phyloP scores from a whole-genome alignment of 2,329 filamentous ascomycete genomes.

The Cryphonectria parasitica region DNA sequence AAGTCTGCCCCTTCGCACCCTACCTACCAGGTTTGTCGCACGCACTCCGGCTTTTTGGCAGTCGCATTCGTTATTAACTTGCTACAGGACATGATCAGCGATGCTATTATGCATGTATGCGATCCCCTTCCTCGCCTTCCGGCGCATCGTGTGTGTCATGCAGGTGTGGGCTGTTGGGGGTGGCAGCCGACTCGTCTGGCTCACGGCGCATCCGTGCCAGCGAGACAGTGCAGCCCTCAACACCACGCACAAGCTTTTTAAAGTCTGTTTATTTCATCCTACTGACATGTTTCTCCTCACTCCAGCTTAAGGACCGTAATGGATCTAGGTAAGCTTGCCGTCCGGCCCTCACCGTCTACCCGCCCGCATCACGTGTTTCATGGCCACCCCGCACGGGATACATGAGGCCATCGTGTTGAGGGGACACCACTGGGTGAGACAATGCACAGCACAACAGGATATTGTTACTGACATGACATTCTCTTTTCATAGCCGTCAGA shows the following conservation, averaged over 20 bases:
- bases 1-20: conserved; percentile 52
- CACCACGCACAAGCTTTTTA: neutral
- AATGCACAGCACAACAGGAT: neutral
- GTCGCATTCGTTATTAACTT: conserved; percentile 41
- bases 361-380: conserved; percentile 27
- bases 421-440: conserved; percentile 16
- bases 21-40: conserved; percentile 60
- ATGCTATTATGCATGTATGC: conserved; percentile 65
- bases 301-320: conserved; percentile 65
- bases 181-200: neutral
- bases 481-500: conserved; percentile 51
- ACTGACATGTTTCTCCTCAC: conserved; percentile 45
- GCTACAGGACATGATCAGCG: conserved; percentile 63
- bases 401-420: conserved; percentile 29
- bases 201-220: neutral
- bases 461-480: conserved; percentile 36
- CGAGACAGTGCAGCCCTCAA: conserved; percentile 10
- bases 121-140: conserved; percentile 38
- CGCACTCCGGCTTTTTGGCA: conserved; percentile 29
- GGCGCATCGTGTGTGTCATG: conserved; percentile 42
- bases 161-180: conserved; percentile 21
- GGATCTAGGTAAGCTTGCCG: conserved; percentile 52
- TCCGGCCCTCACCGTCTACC: conserved; percentile 18
- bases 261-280: conserved; percentile 28
- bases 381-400: conserved; percentile 25